A percentile compares a stretch with the other conserved stretches of the same genome.
These are phyloP conservation scores for Venturia pyrina DNA, from an alignment of 2,329 filamentous ascomycete genomes.

Conservation along the genomic window DNA sequence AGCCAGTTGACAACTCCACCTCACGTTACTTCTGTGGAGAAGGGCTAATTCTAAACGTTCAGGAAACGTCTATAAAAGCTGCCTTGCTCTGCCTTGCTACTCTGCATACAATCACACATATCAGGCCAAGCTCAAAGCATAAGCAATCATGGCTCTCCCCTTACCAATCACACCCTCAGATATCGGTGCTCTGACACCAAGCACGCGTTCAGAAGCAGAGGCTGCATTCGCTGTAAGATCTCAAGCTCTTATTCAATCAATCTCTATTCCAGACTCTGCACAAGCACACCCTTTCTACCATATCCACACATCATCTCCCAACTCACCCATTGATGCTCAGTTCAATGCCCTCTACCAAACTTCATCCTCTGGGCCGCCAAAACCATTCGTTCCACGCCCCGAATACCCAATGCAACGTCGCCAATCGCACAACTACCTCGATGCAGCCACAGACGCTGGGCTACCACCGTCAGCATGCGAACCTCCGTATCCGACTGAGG, in stretches of 20 bases:
- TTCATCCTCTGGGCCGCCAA: neutral
- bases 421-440: neutral
- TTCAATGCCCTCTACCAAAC: constrained; percentile 11
- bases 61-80: neutral
- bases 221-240: constrained; percentile 9
- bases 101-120: neutral
- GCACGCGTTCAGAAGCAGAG: constrained; percentile 11
- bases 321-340: neutral
- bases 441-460: neutral
- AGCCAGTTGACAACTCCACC: neutral
- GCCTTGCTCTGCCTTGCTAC: neutral
- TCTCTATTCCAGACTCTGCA: neutral
- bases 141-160: neutral
- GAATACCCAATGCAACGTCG: neutral
- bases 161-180: constrained; percentile 3
- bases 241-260: neutral
- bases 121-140: neutral
- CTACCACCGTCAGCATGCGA: neutral
- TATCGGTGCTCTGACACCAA: constrained; percentile 10
- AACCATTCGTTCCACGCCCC: constrained; percentile 1
- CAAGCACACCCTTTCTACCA: neutral
- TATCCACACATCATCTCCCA: neutral
- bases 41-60: too few relatives aligned
- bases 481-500: constrained; percentile 9
- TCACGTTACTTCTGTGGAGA: neutral